phyloP scores from a whole-genome alignment of 2,329 filamentous ascomycete genomes.

The Curvularia sp. region DNA sequence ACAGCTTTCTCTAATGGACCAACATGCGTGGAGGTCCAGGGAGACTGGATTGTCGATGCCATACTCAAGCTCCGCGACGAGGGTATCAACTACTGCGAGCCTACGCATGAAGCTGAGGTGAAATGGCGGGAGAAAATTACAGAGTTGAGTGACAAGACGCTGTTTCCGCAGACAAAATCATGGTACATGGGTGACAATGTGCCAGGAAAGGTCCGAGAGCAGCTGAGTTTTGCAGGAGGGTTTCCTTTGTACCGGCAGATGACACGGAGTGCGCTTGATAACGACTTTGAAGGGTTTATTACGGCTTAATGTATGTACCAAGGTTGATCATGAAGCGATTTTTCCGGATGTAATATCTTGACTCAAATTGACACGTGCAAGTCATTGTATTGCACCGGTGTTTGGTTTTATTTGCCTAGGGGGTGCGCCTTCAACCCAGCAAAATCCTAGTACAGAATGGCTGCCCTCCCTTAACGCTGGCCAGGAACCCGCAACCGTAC shows the following conservation, averaged over 20 bases:
- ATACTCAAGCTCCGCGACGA: slow-evolving; percentile 50
- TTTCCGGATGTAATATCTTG: background rate
- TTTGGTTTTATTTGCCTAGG: too few species aligned
- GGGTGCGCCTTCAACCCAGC: too few species aligned
- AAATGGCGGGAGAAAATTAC: slow-evolving; percentile 52
- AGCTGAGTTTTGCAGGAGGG: slow-evolving; percentile 55
- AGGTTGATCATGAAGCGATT: background rate
- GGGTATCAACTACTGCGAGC: slow-evolving; percentile 50
- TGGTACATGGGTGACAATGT: slow-evolving; percentile 58
- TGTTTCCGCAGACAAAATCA: slow-evolving; percentile 51
- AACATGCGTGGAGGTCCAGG: slow-evolving; percentile 54
- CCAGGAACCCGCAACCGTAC: too few species aligned
- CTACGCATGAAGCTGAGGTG: slow-evolving; percentile 52
- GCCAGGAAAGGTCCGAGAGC: slow-evolving; percentile 55
- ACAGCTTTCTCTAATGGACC: slow-evolving; percentile 58
- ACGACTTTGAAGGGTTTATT: slow-evolving; percentile 46
- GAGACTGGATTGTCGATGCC: slow-evolving; percentile 55
- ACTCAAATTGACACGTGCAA: background rate
- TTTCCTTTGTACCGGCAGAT: slow-evolving; percentile 51
- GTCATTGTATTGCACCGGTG: background rate
- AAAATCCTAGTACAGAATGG: too few species aligned
- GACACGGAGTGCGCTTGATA: slow-evolving; percentile 49
- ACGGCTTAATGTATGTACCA: slow-evolving; percentile 30
- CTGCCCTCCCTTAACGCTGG: too few species aligned
- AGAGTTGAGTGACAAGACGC: slow-evolving; percentile 51